These are phyloP conservation scores for Sporothrix variecibatus DNA, from an alignment of 2,329 filamentous ascomycete species.

Conservation along the genomic window DNA sequence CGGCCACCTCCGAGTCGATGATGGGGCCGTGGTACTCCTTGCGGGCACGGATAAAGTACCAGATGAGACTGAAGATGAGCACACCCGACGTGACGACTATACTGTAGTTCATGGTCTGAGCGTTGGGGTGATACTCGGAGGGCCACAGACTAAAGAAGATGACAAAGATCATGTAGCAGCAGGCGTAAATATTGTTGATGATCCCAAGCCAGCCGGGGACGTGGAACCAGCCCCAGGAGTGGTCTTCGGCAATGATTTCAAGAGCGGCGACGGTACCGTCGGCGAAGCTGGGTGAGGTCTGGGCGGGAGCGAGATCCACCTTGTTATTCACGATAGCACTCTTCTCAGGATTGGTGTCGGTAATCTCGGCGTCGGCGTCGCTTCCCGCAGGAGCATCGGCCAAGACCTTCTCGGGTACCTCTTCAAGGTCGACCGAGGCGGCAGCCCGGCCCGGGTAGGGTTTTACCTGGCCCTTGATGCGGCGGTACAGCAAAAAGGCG, in stretches of 20 bases:
- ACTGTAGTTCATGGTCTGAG: constrained; percentile 52
- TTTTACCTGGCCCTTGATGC: constrained; percentile 41
- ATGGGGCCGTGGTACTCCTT: constrained; percentile 31
- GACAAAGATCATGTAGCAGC: constrained; percentile 47
- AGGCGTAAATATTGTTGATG: constrained; percentile 44
- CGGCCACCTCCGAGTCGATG: constrained; percentile 11
- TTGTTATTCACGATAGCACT: background rate
- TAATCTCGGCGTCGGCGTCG: too few relatives aligned
- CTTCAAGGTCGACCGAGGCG: background rate
- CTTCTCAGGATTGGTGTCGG: background rate
- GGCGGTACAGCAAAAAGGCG: constrained; percentile 45
- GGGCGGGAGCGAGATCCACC: background rate
- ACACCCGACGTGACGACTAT: constrained; percentile 45
- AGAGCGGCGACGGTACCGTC: background rate
- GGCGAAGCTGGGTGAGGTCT: background rate
- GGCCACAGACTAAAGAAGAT: constrained; percentile 54
- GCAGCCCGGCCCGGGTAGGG: background rate
- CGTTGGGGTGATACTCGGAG: constrained; percentile 38
- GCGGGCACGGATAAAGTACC: constrained; percentile 39
- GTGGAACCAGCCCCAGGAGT: constrained; percentile 46
- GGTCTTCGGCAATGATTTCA: constrained; percentile 1
- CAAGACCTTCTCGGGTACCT: background rate
- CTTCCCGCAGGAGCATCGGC: background rate
- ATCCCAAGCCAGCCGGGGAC: constrained; percentile 46
- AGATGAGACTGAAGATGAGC: constrained; percentile 42